Evolutionary conservation across 1,284 basidiomycete species (phyloP).

Genomic region (Cryptococcus sp.): DNA sequence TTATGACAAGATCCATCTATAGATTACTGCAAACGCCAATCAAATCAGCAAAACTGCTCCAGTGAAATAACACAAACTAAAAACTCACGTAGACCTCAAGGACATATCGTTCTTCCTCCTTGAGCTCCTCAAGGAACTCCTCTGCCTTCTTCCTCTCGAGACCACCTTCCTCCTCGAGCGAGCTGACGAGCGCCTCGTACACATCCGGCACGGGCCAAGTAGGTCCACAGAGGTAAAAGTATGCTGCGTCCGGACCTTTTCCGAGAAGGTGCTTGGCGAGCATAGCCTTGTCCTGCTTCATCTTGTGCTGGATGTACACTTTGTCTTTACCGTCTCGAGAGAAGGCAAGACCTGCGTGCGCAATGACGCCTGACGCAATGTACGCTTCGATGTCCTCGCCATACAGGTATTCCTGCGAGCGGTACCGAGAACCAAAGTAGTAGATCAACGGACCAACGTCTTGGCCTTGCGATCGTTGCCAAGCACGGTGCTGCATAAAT

Average conservation of each 20-base stretch:
- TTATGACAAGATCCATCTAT: no score
- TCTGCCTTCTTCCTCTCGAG: constrained; percentile 70
- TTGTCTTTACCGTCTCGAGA: constrained; percentile 90
- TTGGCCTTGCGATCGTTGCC: constrained; percentile 72
- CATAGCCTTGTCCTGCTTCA: constrained; percentile 80
- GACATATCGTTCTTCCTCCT: constrained; percentile 97
- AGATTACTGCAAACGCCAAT: neutral
- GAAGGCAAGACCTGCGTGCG: constrained; percentile 90
- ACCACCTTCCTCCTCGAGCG: constrained; percentile 71
- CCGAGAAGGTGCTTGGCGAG: constrained; percentile 69
- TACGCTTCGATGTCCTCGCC: constrained; percentile 61
- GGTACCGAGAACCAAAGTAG: constrained; percentile 97
- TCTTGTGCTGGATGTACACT: constrained; percentile 98
- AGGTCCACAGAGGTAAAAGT: constrained; percentile 96
- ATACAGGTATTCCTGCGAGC: constrained; percentile 93
- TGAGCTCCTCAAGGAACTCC: constrained; percentile 81
- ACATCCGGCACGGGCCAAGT: constrained; percentile 99
- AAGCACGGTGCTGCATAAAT: constrained; percentile 92
- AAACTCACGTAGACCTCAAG: constrained; percentile 69
- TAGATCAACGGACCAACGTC: constrained; percentile 90
- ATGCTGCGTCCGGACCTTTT: constrained; percentile 60
- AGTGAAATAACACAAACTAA: no score
- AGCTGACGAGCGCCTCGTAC: constrained; percentile 83
- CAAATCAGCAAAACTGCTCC: neutral
- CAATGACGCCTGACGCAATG: constrained; percentile 78